These are phyloP conservation scores for Xylaria sp. DNA, from an alignment of 2,329 filamentous ascomycete genomes.

Conservation along the genomic window DNA sequence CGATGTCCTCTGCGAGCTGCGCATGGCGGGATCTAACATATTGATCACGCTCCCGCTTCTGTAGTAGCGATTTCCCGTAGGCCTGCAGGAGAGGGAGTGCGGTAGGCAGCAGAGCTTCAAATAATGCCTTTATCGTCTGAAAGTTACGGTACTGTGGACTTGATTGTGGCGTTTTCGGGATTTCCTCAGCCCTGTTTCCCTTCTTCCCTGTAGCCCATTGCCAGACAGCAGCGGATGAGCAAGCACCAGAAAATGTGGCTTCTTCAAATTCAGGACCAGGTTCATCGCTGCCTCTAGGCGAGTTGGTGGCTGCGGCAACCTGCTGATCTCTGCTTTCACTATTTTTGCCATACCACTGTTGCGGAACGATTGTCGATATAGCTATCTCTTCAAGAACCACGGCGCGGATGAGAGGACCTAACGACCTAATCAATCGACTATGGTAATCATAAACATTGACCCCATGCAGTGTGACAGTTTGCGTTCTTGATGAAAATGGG, in stretches of 20 bases:
- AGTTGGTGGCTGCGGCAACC: conserved; percentile 21
- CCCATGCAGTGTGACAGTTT: conserved; percentile 73
- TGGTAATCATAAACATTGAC: conserved; percentile 91
- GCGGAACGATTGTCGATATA: conserved; percentile 78
- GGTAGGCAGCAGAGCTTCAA: conserved; percentile 81
- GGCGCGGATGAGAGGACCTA: conserved; percentile 81
- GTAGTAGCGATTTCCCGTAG: conserved; percentile 82
- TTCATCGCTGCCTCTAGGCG: conserved; percentile 29
- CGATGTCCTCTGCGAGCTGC: conserved; percentile 72
- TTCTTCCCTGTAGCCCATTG: conserved; percentile 41
- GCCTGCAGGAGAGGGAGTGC: conserved; percentile 89
- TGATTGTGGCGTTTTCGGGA: conserved; percentile 44
- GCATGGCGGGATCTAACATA: conserved; percentile 66
- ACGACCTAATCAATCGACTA: conserved; percentile 74
- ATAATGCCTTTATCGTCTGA: conserved; percentile 77
- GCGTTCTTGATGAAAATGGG: conserved; percentile 73
- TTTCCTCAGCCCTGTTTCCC: conserved; percentile 30
- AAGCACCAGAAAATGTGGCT: conserved; percentile 43
- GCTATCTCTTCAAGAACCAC: conserved; percentile 88
- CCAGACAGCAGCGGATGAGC: conserved; percentile 45
- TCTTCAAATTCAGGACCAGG: conserved; percentile 45
- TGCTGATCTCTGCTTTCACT: conserved; percentile 39
- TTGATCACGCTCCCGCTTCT: conserved; percentile 76
- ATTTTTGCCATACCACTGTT: conserved; percentile 64
- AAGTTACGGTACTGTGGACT: conserved; percentile 75